phyloP scores from a whole-genome alignment of 202 grass and related monocot genomes.

The Zoysia matrella region DNA sequence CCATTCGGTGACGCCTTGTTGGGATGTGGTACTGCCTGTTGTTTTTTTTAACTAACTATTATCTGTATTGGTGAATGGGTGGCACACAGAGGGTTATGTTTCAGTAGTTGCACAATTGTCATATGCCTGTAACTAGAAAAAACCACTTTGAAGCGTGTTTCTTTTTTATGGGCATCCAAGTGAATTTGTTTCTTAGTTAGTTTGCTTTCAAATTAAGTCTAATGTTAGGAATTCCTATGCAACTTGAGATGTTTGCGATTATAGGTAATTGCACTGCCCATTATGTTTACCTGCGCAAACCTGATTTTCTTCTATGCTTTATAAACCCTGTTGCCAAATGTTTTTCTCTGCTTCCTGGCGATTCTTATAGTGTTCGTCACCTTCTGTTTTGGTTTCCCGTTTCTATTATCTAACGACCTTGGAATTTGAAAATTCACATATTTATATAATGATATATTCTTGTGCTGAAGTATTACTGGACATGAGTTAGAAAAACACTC shows the following conservation, averaged over 20 bases:
- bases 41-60: neutral
- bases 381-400: neutral
- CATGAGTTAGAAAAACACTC: neutral
- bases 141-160: neutral
- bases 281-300: neutral
- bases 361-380: neutral
- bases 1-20: neutral
- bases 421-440: conserved; percentile 4
- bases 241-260: neutral
- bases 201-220: neutral
- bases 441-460: neutral
- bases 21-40: neutral
- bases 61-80: neutral
- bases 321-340: neutral
- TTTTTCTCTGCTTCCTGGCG: conserved; percentile 3
- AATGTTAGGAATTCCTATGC: neutral
- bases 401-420: neutral
- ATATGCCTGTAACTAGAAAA: neutral
- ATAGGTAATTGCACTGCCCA: neutral
- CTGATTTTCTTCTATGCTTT: neutral
- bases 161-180: neutral
- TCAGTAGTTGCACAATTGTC: neutral
- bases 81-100: neutral
- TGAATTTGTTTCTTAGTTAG: neutral
- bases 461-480: neutral